Base-by-base conservation (phyloP, 345 rosid species). In the Trapa incisa region DNA sequence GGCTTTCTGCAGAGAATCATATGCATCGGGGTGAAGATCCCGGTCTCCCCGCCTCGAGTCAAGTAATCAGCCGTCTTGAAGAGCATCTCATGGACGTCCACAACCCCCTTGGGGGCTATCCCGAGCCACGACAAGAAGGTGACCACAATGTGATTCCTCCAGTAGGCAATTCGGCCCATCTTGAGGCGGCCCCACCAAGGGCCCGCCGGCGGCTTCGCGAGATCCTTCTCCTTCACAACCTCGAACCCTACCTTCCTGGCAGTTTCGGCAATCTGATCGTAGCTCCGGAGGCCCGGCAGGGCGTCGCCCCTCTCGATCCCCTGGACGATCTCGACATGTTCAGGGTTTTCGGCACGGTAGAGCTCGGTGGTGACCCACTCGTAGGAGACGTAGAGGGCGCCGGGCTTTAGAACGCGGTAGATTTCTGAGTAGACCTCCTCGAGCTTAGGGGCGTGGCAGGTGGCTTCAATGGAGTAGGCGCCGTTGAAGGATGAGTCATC, bases 321-420 rank as follows among this genome's bases (percentile, higher is more conserved):
- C 72, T 88, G 92, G 35, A 93, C 90, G 68, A 90, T 65, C 61
- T 87, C 92, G 71, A 84, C 87, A 77, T 93, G 96, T 15, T 80
- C 84, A 5, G 78, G 54, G 70, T 88, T 76, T 0, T 73, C 83
- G 2, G 76, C 67, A 38, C 56, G 72, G 80, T 75, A 93, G 66
- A 79, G 85, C 5, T 84, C 96, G 0, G 98, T 90, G 1, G 98
- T 93, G 35, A 93, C 98, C 98, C 97, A 93, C 47, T 93, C 98
- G 65, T 86, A 93, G 0, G 98, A 90, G 43, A 90, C 87, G 71
- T 82, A 93, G 5, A 84, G 47, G 36, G 89, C 65, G 71, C 98
- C 98, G 0, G 98, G 98, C 75, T 88, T 93, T 68, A 93, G 62
- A 4, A 93, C 94, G 48, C 98, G 79, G 50, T 72, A 84, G 48